These are phyloP conservation scores for Elsinoe ampelina DNA, from an alignment of 2,329 filamentous ascomycete species.

Conservation along the genomic window DNA sequence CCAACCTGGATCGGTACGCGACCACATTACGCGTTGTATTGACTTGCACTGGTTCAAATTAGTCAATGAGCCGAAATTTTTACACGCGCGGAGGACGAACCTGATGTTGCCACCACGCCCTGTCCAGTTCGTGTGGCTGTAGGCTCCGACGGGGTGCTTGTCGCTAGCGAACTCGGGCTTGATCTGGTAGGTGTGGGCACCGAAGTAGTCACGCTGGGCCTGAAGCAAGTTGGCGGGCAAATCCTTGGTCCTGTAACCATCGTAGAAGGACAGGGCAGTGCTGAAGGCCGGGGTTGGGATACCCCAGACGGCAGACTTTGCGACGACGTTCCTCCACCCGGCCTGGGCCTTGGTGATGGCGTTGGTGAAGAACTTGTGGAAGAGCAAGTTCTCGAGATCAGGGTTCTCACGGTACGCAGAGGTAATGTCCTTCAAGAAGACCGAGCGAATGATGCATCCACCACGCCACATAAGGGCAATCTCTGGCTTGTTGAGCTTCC, in stretches of 20 bases:
- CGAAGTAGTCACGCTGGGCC: conserved; percentile 99
- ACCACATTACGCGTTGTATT: neutral
- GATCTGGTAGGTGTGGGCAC: conserved; percentile 49
- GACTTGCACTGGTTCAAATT: conserved; percentile 21
- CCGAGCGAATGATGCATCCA: conserved; percentile 98
- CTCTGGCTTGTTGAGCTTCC: conserved; percentile 99
- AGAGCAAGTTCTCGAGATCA: conserved; percentile 94
- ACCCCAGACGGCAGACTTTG: conserved; percentile 86
- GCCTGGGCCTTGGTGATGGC: conserved; percentile 90
- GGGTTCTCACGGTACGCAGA: conserved; percentile 89
- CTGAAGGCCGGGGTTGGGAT: conserved; percentile 95
- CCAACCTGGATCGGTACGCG: neutral
- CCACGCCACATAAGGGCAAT: conserved; percentile 99
- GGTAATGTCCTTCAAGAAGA: conserved; percentile 99
- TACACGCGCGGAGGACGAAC: too few relatives aligned
- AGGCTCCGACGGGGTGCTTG: conserved; percentile 70
- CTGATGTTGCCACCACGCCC: conserved; percentile 95
- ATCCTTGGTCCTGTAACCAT: conserved; percentile 95
- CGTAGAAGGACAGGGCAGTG: conserved; percentile 96
- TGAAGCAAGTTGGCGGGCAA: conserved; percentile 97
- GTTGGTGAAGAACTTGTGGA: conserved; percentile 99
- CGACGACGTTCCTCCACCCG: conserved; percentile 84
- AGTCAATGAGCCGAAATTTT: too few relatives aligned
- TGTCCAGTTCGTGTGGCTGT: conserved; percentile 99
- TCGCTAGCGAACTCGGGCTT: conserved; percentile 43